Percentiles rank a stretch among this genome's conserved stretches.
Conservation (phyloP, 345 rosid genomes). For the Citrus trifoliata region DNA sequence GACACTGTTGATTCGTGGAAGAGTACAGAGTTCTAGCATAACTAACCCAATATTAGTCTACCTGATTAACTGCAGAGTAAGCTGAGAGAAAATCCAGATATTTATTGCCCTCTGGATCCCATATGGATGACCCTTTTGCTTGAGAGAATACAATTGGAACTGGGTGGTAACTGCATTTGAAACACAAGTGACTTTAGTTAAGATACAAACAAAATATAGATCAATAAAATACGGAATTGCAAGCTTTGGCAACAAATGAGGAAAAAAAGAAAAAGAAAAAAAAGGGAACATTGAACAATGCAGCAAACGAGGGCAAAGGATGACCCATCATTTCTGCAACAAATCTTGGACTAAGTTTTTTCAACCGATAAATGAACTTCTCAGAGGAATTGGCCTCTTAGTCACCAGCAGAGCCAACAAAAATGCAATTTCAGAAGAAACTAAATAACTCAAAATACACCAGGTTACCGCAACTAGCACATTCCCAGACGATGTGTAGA, state of each 20-base stretch:
- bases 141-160: slow-evolving; percentile 91
- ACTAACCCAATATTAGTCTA: slow-evolving; percentile 6
- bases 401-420: neutral
- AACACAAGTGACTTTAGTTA: slow-evolving; percentile 8
- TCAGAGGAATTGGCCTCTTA: neutral
- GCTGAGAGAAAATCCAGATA: slow-evolving; percentile 93
- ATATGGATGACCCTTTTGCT: slow-evolving; percentile 75
- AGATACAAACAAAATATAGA: neutral
- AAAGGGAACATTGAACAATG: no score
- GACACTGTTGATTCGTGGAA: neutral
- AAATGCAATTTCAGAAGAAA: neutral
- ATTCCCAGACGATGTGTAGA: neutral
- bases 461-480: neutral
- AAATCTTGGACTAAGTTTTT: neutral
- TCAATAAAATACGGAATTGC: neutral
- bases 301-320: neutral
- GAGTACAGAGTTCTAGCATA: neutral
- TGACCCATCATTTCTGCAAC: neutral
- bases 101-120: slow-evolving; percentile 95
- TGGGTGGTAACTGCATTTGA: slow-evolving; percentile 80
- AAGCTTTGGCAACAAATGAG: neutral
- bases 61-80: slow-evolving; percentile 97
- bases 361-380: neutral
- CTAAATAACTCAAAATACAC: neutral
- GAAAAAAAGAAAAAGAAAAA: neutral